Conservation (phyloP, 1,284 basidiomycete genomes). For the Ganoderma leucocontextum region DNA sequence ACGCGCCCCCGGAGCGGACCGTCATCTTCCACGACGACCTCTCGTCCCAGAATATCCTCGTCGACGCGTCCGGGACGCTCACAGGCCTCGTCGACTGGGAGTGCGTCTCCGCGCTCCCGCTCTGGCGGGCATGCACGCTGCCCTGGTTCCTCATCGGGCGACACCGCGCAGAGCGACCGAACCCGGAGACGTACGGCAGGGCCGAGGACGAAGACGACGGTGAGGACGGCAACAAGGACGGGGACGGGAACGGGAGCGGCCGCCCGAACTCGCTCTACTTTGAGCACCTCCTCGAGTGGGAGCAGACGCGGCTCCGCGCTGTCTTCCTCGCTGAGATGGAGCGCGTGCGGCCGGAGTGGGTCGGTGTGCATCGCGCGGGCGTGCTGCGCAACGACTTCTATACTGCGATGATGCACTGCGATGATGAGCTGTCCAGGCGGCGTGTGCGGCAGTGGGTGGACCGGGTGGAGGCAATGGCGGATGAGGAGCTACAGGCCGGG, state of each 20-base stretch:
- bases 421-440: background rate
- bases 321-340: background rate
- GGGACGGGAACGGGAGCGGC: background rate
- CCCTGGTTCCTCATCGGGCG: background rate
- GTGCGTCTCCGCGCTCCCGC: background rate
- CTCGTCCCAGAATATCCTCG: background rate
- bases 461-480: background rate
- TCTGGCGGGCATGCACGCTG: background rate
- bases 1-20: background rate
- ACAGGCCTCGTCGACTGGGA: background rate
- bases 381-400: slow-evolving; percentile 2
- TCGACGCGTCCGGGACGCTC: background rate
- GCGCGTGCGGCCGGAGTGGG: background rate
- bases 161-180: background rate
- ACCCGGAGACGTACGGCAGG: background rate
- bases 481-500: background rate
- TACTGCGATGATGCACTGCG: background rate
- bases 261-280: background rate
- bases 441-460: background rate
- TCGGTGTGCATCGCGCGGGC: background rate
- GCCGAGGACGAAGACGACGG: background rate
- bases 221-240: background rate
- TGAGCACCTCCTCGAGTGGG: background rate
- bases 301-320: background rate
- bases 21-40: background rate